These are phyloP conservation scores for Claviceps arundinis DNA, from an alignment of 2,329 filamentous ascomycete genomes.

Conservation along the genomic window DNA sequence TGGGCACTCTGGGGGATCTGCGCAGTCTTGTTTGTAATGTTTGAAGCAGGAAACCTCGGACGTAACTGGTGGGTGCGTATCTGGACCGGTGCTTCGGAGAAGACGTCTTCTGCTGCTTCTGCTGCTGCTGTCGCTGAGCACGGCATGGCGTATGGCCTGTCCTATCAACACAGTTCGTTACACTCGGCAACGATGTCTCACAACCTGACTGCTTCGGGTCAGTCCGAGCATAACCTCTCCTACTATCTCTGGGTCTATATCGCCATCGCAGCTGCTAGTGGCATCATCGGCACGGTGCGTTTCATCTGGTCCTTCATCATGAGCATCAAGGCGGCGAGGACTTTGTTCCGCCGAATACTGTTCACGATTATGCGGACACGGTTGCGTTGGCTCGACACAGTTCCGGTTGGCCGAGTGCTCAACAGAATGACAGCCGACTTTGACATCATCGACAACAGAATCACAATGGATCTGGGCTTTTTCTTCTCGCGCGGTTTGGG, in stretches of 20 bases:
- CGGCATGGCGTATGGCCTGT: constrained; percentile 30
- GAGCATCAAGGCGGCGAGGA: constrained; percentile 55
- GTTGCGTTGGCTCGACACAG: constrained; percentile 68
- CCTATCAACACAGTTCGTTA: constrained; percentile 32
- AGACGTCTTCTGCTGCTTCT: not conserved
- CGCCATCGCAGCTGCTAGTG: constrained; percentile 41
- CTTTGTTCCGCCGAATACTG: constrained; percentile 53
- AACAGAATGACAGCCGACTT: constrained; percentile 74
- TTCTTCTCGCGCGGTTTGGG: constrained; percentile 46
- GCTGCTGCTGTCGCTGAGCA: constrained; percentile 14
- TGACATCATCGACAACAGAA: constrained; percentile 53
- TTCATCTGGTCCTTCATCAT: constrained; percentile 52
- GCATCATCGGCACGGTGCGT: constrained; percentile 45
- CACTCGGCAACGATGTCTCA: constrained; percentile 21
- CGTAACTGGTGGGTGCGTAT: constrained; percentile 52
- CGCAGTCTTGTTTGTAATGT: constrained; percentile 38
- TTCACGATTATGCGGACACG: constrained; percentile 57
- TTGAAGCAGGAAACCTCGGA: constrained; percentile 41
- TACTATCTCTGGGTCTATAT: constrained; percentile 61
- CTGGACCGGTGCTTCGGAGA: constrained; percentile 35
- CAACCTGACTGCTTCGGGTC: constrained; percentile 7
- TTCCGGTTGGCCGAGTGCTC: constrained; percentile 61
- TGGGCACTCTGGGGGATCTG: constrained; percentile 44
- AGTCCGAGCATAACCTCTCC: constrained; percentile 27
- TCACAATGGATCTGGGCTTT: constrained; percentile 50